Evolutionary conservation across 2,329 filamentous ascomycete species (phyloP).

Genomic region (Pseudogymnoascus sp.): DNA sequence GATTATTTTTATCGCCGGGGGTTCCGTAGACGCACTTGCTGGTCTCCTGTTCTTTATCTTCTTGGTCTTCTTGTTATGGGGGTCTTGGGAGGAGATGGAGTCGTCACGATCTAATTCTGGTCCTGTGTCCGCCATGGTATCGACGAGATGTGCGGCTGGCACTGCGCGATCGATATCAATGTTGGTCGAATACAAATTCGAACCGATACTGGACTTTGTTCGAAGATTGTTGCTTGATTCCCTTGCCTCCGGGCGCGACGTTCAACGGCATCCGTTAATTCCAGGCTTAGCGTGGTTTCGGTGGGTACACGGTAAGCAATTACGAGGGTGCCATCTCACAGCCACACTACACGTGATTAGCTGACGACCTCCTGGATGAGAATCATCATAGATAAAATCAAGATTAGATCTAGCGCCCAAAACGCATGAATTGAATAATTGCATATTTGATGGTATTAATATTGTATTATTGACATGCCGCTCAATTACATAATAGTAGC

Average conservation of each 20-base stretch:
- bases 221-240: not conserved
- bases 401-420: not conserved
- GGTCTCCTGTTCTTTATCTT: slow-evolving; percentile 89
- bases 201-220: not conserved
- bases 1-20: slow-evolving; percentile 13
- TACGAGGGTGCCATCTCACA: slow-evolving; percentile 3
- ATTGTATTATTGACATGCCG: not conserved
- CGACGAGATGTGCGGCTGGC: not conserved
- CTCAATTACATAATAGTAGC: not conserved
- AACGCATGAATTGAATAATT: not conserved
- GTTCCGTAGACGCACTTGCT: slow-evolving; percentile 56
- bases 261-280: slow-evolving; percentile 8
- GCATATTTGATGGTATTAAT: not conserved
- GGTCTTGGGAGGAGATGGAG: slow-evolving; percentile 48
- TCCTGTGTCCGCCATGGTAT: slow-evolving; percentile 24
- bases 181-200: not conserved
- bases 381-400: not conserved
- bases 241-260: slow-evolving; percentile 4
- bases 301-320: slow-evolving; percentile 1
- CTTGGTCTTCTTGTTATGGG: slow-evolving; percentile 49
- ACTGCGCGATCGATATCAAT: slow-evolving; percentile 4
- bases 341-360: not conserved
- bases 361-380: not conserved
- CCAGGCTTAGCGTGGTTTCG: slow-evolving; percentile 10
- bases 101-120: slow-evolving; percentile 29